These are phyloP conservation scores for Lablab purpureus DNA, from an alignment of 306 rosid species.

Conservation along the genomic window DNA sequence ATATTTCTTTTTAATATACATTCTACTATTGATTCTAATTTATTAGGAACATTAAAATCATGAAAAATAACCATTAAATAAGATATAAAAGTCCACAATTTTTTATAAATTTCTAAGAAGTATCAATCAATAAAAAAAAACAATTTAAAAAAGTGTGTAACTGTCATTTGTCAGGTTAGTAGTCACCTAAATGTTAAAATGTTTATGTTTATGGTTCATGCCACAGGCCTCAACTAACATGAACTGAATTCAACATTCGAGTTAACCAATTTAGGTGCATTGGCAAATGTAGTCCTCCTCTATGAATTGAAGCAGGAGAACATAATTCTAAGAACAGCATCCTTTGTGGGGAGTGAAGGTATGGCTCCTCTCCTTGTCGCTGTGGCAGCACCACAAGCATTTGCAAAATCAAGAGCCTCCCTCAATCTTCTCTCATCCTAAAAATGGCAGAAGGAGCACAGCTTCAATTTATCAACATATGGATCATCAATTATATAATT, in stretches of 20 bases:
- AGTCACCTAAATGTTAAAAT: background rate
- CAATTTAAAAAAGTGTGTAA: no score
- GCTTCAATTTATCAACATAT: background rate
- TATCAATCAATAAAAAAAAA: no score
- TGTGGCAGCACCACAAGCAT: conserved; percentile 50
- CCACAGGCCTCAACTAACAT: background rate
- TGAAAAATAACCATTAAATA: no score
- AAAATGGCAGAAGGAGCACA: background rate
- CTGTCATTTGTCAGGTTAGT: background rate
- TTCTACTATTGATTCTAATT: no score
- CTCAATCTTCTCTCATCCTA: conserved; percentile 53
- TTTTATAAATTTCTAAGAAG: background rate
- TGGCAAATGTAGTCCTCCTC: background rate
- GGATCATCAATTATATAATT: background rate
- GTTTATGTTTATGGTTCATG: background rate
- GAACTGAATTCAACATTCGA: background rate
- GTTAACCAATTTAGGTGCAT: background rate
- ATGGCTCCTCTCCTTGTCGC: conserved; percentile 46
- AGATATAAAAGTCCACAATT: no score
- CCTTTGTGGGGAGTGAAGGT: conserved; percentile 53
- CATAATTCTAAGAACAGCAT: conserved; percentile 26
- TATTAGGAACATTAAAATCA: no score
- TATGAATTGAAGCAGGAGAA: background rate
- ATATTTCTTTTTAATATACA: no score
- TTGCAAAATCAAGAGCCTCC: conserved; percentile 51